Base-by-base conservation (phyloP, 23 red algal species). In the Cyanidiococcus yangmingshanensis region DNA sequence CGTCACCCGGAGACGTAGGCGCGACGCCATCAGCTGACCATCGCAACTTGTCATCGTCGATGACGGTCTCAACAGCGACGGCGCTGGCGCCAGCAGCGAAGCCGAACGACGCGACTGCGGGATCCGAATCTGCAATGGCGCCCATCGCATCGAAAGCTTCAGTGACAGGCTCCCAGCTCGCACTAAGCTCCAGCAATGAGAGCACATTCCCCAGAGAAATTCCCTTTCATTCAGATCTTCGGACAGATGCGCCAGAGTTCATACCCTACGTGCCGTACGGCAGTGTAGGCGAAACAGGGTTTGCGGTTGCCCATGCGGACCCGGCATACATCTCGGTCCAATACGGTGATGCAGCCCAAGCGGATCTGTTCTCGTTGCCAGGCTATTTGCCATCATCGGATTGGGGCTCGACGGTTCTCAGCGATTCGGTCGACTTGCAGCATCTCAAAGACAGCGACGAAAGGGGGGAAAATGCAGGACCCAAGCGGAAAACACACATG, bases 181-280 rank as follows among this genome's bases (percentile, higher is more conserved):
- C 45, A 21, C 45, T 54, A 7, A 54, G 45, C 21, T 7, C 45
- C 45, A 21, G 21, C 21, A 21, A 7, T 21, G 45, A 54, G 12
- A 54, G 21, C 12, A 54, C 45, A 7, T 21, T 54, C 7, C 7
- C 45, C 12, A 54, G 21, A 54, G 45, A 54, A 21, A 54, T 54
- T 21, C 45, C 45, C 45, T 54, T 71, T 7, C 63, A 71, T 35
- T 71, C 63, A 12, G 63, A 71, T 35, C 27, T 71, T 7, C 63
- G 63, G 3, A 71, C 63, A 7, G 63, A 71, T 71, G 63, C 63
- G 63, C 63, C 63, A 2, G 63, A 71, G 27, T 71, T 71, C 32
- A 29, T 71, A 29, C 63, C 63, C 16, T 71, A 27, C 32, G 12
- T 71, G 32, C 27, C 63, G 63, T 71, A 71, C 63, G 63, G 21